Percentiles rank a stretch among this genome's conserved stretches.
Evolutionary conservation across 371 early-diverging fungal species (phyloP).

Genomic region (Capillidium rhysosporum): DNA sequence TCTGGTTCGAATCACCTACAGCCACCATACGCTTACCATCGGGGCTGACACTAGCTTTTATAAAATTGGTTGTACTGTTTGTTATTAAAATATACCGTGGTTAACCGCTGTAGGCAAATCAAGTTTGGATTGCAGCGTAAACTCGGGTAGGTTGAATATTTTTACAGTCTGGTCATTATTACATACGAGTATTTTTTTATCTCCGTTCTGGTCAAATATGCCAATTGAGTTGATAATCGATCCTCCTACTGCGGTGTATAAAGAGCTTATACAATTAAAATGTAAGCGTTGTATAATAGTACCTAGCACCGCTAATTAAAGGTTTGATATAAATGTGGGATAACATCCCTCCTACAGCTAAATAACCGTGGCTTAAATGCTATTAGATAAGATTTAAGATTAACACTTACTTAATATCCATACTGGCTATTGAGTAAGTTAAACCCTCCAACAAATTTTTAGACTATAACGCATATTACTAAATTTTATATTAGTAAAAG

Average conservation of each 20-base stretch:
- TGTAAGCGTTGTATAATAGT: not conserved
- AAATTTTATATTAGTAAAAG: not conserved
- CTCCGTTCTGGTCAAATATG: conserved; percentile 40
- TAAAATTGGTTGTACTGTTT: not conserved
- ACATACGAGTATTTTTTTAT: conserved; percentile 55
- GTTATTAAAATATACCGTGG: conserved; percentile 23
- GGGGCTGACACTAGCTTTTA: conserved; percentile 50
- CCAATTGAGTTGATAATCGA: conserved; percentile 81
- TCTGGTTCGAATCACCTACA: conserved; percentile 75
- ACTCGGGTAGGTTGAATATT: conserved; percentile 52
- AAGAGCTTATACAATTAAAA: conserved; percentile 21
- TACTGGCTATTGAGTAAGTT: conserved; percentile 58
- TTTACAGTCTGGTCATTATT: conserved; percentile 90
- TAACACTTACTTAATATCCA: conserved; percentile 35
- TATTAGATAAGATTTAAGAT: not conserved
- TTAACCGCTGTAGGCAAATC: conserved; percentile 64
- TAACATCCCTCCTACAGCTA: conserved; percentile 80
- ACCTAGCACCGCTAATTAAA: conserved; percentile 39
- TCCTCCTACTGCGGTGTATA: conserved; percentile 53
- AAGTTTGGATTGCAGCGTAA: conserved; percentile 43
- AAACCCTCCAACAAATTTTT: conserved; percentile 35
- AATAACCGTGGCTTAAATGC: conserved; percentile 35
- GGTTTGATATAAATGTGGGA: conserved; percentile 66
- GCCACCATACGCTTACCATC: conserved; percentile 62
- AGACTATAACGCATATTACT: conserved; percentile 8